Evolutionary conservation across 2,329 filamentous ascomycete genomes (phyloP).

Genomic region (Colletotrichum sp.): DNA sequence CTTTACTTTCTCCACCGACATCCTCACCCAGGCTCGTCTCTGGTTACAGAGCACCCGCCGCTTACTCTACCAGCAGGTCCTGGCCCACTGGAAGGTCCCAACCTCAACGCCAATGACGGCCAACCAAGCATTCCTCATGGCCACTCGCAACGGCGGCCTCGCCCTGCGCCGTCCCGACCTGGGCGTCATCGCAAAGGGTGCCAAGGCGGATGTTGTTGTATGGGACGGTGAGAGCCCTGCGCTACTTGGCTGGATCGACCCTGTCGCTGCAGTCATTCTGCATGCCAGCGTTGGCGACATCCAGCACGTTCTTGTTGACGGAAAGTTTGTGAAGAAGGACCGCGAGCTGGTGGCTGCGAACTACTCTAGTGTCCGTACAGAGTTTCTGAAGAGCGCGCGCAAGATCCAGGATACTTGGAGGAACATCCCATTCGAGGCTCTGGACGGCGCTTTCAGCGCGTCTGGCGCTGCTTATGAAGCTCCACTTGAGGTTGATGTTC

Average conservation of each 20-base stretch:
- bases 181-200: constrained; percentile 51
- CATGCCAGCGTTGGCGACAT: constrained; percentile 60
- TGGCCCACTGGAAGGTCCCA: constrained; percentile 48
- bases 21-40: constrained; percentile 56
- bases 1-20: constrained; percentile 55
- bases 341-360: constrained; percentile 35
- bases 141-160: constrained; percentile 56
- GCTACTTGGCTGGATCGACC: constrained; percentile 60
- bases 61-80: constrained; percentile 39
- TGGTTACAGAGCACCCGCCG: constrained; percentile 55
- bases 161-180: constrained; percentile 57
- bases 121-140: constrained; percentile 60
- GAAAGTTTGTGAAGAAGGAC: constrained; percentile 51
- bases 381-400: constrained; percentile 38
- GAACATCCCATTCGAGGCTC: constrained; percentile 28
- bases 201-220: constrained; percentile 60
- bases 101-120: constrained; percentile 55
- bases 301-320: constrained; percentile 54
- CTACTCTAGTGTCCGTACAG: constrained; percentile 32
- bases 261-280: constrained; percentile 60
- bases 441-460: constrained; percentile 27
- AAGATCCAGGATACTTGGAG: constrained; percentile 31
- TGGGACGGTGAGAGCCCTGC: constrained; percentile 54
- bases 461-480: constrained; percentile 9
- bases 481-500: constrained; percentile 1